Percentiles rank a stretch among this genome's conserved stretches.
These are phyloP conservation scores for Naganishia vaughanmartiniae DNA, from an alignment of 768 basidiomycete species.

Conservation along the genomic window DNA sequence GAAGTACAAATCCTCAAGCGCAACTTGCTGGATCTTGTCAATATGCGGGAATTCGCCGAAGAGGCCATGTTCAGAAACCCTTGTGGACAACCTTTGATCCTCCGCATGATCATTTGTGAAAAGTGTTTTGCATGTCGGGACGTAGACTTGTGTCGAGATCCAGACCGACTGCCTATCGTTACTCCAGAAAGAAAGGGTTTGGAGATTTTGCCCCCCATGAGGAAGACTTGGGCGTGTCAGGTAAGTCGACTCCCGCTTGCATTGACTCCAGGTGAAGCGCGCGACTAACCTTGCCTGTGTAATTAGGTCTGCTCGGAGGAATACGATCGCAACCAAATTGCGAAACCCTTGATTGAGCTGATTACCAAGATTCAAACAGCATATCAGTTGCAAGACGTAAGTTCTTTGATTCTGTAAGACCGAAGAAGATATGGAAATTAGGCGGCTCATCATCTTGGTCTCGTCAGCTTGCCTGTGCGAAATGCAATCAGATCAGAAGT, in stretches of 20 bases:
- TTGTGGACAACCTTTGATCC: slow-evolving; percentile 68
- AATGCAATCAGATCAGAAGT: slow-evolving; percentile 85
- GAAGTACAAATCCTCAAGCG: slow-evolving; percentile 86
- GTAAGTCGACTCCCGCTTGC: slow-evolving; percentile 34
- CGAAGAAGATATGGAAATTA: not conserved
- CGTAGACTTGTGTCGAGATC: slow-evolving; percentile 93
- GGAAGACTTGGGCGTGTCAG: slow-evolving; percentile 51
- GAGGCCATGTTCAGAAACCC: slow-evolving; percentile 88
- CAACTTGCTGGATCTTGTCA: slow-evolving; percentile 81
- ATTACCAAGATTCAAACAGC: slow-evolving; percentile 67
- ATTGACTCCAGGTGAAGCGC: too few relatives aligned
- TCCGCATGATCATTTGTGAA: slow-evolving; percentile 82
- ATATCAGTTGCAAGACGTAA: slow-evolving; percentile 77
- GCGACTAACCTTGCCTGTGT: slow-evolving; percentile 54
- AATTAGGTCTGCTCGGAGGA: slow-evolving; percentile 71
- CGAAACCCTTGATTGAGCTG: slow-evolving; percentile 76
- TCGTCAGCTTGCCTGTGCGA: slow-evolving; percentile 65
- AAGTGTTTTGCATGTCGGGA: slow-evolving; percentile 81
- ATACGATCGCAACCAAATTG: slow-evolving; percentile 83
- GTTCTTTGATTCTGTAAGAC: slow-evolving; percentile 13
- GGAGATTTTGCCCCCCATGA: slow-evolving; percentile 53
- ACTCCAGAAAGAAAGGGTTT: slow-evolving; percentile 38
- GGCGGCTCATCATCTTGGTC: not conserved
- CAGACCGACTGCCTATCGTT: slow-evolving; percentile 65
- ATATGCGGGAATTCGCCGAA: slow-evolving; percentile 77